Base-by-base conservation (phyloP, 2,329 filamentous ascomycete species). In the Aspergillus piperis region DNA sequence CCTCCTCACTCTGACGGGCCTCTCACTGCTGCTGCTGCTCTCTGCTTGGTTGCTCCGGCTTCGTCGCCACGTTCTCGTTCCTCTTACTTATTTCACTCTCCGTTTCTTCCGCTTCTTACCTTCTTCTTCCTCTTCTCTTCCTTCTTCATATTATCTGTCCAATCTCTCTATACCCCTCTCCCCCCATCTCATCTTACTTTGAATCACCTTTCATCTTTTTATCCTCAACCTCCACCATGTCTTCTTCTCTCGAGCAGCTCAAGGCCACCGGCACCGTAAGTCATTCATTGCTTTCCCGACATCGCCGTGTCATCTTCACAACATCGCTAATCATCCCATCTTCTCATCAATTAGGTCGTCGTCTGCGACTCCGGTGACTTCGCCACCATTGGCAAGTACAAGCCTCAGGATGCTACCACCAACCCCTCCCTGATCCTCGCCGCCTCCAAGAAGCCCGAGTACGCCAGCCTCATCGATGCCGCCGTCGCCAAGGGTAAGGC, bases 341-440 rank as follows among this genome's bases (percentile, higher is more conserved):
- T 30, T 30, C 32, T 67, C 50, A 23, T 63, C 53, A 30, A 47
- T 42, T 69, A 95, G 92, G 90, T 91, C 67, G 95, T 98, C 76
- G 95, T 98, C 80, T 94, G 90, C 80, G 95, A 98, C 84, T 96
- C 94, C 81, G 95, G 88, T 84, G 89, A 92, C 83, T 91, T 91
- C 81, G 87, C 86, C 74, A 89, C 93, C 80, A 99, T 99, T 80
- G 93, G 86, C 85, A 97, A 98, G 86, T 99, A 99, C 89, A 96
- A 96, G 88, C 95, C 95, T 68, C 93, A 99, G 86, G 95, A 99
- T 91, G 95, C 95, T 76, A 99, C 95, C 80, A 99, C 95, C 84
- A 99, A 99, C 88, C 95, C 95, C 62, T 98, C 95, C 66, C 86
- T 99, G 78, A 98, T 99, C 81, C 90, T 99, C 77, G 94, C 93